Base-by-base conservation (phyloP, 2,329 filamentous ascomycete genomes). In the Xylaria sp. region DNA sequence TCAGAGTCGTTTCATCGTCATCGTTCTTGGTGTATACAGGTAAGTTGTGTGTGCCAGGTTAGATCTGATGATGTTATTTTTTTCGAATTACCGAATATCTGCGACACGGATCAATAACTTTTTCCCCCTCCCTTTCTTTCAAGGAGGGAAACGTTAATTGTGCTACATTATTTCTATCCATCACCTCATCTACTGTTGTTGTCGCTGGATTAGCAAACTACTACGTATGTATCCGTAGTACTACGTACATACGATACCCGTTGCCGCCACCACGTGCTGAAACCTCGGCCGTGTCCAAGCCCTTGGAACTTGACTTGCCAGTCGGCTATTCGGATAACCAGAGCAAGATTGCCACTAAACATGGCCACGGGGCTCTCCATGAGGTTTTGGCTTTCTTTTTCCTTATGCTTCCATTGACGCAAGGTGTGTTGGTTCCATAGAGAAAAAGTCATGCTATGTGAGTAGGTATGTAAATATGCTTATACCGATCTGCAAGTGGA, bases 1-100 rank as follows among this genome's bases (percentile, higher is more conserved):
- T 45, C 56, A 13, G 38, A 47, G 31, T 31, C 3, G 61, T 67
- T 57, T 67, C 65, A 64, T 59, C 49, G 36, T 20, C 33, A 11
- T 51, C 17, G 42, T 11, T 38, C 22, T 27, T 49, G n/a, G 33
- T 27, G 10, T 22, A 4, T 42, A 36, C 38, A 42, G 31, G 29
- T 27, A n/a, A n/a, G n/a, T n/a, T n/a, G n/a, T 25, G 33, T 27
- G 54, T n/a, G 38, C 45, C 9, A n/a, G 13, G 31, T 58, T 20
- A 7, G 25, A 55, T 61, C 50, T 22, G 42, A 63, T 47, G 47
- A 64, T 51, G 36, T 51, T 51, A 44, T 56, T 42, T 22, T 56
- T 42, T 22, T 9, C 47, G 25, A 53, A 42, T n/a, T 29, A 38
- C 13, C 38, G 39, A 53, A 20, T n/a, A 47, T 54, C 39, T 54